Percentiles rank a stretch among this genome's conserved stretches.
phyloP scores from a whole-genome alignment of 108 stramenopile species.

The Nannochloropsis oceanica region DNA sequence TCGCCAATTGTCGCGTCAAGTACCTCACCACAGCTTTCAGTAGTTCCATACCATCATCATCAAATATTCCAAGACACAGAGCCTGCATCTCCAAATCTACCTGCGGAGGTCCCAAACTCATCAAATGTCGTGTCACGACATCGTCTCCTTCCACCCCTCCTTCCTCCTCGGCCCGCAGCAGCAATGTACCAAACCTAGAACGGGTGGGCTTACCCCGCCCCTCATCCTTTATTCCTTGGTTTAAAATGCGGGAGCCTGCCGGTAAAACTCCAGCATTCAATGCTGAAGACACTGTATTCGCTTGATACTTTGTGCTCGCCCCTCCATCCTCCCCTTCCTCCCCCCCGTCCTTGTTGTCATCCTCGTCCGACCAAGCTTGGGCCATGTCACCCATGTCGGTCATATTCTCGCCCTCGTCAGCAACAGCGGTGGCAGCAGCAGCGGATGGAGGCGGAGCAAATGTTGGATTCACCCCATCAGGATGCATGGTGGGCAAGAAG shows the following conservation, averaged over 20 bases:
- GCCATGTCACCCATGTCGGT: background rate
- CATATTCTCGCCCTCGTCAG: background rate
- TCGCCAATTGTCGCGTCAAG: background rate
- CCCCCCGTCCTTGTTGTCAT: background rate
- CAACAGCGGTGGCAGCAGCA: background rate
- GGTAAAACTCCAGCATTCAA: background rate
- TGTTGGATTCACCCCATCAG: background rate
- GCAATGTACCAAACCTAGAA: background rate
- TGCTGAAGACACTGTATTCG: background rate
- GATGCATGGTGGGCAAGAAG: conserved; percentile 68
- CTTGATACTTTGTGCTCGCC: background rate
- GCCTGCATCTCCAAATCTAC: background rate
- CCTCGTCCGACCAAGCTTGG: background rate
- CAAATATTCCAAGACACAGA: background rate
- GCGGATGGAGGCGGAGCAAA: background rate
- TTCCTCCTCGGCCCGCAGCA: background rate
- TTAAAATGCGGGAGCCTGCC: background rate
- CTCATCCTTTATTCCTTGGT: background rate
- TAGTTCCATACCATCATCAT: background rate
- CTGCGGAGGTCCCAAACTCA: background rate
- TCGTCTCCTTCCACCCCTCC: background rate
- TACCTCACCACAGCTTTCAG: background rate
- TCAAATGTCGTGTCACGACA: background rate
- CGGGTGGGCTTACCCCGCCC: background rate
- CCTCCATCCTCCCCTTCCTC: background rate